These are phyloP conservation scores for Podaxis rugospora DNA, from an alignment of 768 basidiomycete genomes.

Conservation along the genomic window DNA sequence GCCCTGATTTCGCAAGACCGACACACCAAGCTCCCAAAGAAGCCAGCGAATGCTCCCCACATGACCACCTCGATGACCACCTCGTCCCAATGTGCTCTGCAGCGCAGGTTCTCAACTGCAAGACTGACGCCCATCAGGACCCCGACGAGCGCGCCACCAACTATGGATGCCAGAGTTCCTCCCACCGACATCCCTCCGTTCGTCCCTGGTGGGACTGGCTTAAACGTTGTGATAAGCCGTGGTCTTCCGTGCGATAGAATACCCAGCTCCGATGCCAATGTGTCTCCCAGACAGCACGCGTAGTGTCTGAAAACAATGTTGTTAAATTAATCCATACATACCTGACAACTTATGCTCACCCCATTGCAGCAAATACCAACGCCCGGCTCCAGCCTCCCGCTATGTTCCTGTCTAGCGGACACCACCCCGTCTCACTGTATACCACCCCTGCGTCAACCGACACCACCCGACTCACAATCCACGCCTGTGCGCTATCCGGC, in stretches of 20 bases:
- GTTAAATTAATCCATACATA: background rate
- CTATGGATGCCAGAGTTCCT: conserved; percentile 69
- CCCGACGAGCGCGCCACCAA: conserved; percentile 75
- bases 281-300: conserved; percentile 87
- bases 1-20: background rate
- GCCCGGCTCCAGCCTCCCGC: conserved; percentile 52
- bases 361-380: conserved; percentile 61
- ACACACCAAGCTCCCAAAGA: conserved; percentile 76
- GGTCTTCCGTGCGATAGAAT: conserved; percentile 72
- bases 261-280: conserved; percentile 90
- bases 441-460: conserved; percentile 16
- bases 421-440: conserved; percentile 51
- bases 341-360: conserved; percentile 35
- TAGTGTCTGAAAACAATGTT: conserved; percentile 57
- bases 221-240: conserved; percentile 73
- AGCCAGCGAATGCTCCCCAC: conserved; percentile 66
- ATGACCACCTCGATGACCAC: conserved; percentile 40
- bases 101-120: conserved; percentile 56
- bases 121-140: conserved; percentile 51
- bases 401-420: conserved; percentile 46
- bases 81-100: conserved; percentile 34
- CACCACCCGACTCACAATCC: conserved; percentile 21
- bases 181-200: conserved; percentile 81
- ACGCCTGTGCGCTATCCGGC: conserved; percentile 35
- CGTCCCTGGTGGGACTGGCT: conserved; percentile 78